Conservation (phyloP, 2,329 filamentous ascomycete genomes). For the Spiromastix sp. region DNA sequence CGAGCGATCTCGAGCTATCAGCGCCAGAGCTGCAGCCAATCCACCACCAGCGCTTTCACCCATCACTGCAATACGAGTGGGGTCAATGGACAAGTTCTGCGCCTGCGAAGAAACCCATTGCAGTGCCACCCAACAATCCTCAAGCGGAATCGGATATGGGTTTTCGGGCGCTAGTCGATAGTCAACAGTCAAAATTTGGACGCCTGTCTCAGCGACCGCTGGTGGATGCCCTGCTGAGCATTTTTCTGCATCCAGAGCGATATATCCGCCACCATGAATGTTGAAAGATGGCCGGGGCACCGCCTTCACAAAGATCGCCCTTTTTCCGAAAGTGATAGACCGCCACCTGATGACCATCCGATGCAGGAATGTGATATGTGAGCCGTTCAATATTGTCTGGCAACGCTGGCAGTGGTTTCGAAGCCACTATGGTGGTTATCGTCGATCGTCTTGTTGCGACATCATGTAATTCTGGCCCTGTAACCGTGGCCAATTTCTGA, state of each 20-base stretch:
- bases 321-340: neutral
- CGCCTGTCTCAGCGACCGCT: neutral
- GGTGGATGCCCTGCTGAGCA: neutral
- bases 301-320: too few species aligned
- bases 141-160: constrained; percentile 6
- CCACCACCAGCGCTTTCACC: constrained; percentile 35
- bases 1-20: constrained; percentile 24
- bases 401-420: neutral
- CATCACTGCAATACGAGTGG: constrained; percentile 25
- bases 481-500: neutral
- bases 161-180: constrained; percentile 13
- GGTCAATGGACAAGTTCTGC: constrained; percentile 28
- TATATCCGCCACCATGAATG: neutral
- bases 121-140: constrained; percentile 17
- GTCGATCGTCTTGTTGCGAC: neutral
- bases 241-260: neutral
- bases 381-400: neutral
- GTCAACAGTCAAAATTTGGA: constrained; percentile 8
- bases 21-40: constrained; percentile 26
- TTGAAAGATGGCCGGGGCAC: neutral
- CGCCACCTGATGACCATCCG: neutral
- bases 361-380: neutral
- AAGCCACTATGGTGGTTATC: neutral
- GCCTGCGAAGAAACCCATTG: constrained; percentile 27
- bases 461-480: neutral